Evolutionary conservation across 345 rosid genomes (phyloP).

Genomic region (Gynandropsis gynandra): DNA sequence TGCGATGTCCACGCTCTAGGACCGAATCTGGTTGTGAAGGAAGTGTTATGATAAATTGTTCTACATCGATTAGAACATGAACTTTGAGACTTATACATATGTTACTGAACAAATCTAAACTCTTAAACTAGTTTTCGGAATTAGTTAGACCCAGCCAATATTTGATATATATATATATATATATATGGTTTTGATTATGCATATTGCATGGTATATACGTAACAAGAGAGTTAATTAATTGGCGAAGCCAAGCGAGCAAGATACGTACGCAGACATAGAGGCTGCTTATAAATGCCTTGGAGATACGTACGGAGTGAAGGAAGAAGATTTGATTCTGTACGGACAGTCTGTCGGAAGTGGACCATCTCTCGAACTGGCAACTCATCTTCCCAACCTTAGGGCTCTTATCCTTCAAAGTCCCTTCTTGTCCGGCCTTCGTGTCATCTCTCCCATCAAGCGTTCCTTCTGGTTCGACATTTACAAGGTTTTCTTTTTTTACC

Average conservation of each 20-base stretch:
- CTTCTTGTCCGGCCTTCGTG: constrained; percentile 78
- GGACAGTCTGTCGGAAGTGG: constrained; percentile 95
- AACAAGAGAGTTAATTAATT: too few species aligned
- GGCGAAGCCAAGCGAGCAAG: constrained; percentile 69
- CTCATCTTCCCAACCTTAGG: constrained; percentile 50
- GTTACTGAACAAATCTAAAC: too few species aligned
- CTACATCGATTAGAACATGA: too few species aligned
- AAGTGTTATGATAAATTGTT: too few species aligned
- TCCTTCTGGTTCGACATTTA: constrained; percentile 83
- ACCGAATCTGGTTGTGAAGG: too few species aligned
- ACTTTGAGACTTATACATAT: too few species aligned
- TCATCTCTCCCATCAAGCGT: constrained; percentile 69
- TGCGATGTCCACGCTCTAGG: too few species aligned
- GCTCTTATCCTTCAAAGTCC: constrained; percentile 84
- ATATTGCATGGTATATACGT: too few species aligned
- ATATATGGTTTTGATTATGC: too few species aligned
- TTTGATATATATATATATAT: too few species aligned
- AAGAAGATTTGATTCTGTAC: constrained; percentile 66
- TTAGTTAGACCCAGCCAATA: too few species aligned
- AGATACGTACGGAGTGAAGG: constrained; percentile 51
- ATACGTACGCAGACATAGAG: constrained; percentile 84
- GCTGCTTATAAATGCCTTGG: constrained; percentile 64
- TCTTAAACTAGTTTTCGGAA: too few species aligned
- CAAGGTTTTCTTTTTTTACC: constrained; percentile 46
- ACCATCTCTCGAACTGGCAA: constrained; percentile 71